Evolutionary conservation across 768 basidiomycete genomes (phyloP).

Genomic region (Lactifluus pinguis): DNA sequence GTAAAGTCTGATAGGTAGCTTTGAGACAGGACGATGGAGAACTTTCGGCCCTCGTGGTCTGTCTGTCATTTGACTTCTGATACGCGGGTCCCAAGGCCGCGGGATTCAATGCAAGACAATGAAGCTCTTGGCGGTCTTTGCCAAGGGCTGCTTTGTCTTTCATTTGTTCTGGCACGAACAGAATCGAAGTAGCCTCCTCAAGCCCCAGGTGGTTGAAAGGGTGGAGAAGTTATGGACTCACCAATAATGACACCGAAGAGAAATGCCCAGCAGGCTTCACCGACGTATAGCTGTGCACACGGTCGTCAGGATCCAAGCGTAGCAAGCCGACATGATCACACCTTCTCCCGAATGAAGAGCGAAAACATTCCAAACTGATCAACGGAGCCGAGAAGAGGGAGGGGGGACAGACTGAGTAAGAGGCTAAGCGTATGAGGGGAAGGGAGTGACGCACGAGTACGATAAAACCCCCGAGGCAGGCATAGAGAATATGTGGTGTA

Average conservation of each 20-base stretch:
- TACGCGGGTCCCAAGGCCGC: not conserved
- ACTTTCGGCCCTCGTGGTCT: not conserved
- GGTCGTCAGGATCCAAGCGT: not conserved
- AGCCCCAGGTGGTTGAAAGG: not conserved
- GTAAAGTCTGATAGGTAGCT: not conserved
- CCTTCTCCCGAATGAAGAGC: constrained; percentile 80
- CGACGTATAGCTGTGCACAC: constrained; percentile 64
- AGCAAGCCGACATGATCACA: constrained; percentile 22
- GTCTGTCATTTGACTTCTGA: not conserved
- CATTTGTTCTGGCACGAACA: not conserved
- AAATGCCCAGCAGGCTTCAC: constrained; percentile 95
- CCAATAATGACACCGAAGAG: constrained; percentile 87
- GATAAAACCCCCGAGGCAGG: constrained; percentile 73
- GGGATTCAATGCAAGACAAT: no score
- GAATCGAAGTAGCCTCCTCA: not conserved
- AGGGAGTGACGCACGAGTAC: constrained; percentile 45
- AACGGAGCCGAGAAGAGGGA: not conserved
- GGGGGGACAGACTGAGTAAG: not conserved
- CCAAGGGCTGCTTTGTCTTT: no score
- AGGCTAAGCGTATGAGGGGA: not conserved
- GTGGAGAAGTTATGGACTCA: constrained; percentile 25
- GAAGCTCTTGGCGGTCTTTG: no score
- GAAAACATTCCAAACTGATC: constrained; percentile 90
- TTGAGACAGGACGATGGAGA: not conserved
- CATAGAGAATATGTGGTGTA: constrained; percentile 67